These are phyloP conservation scores for Thecaphora frezii DNA, from an alignment of 1,284 basidiomycete species.

Conservation along the genomic window DNA sequence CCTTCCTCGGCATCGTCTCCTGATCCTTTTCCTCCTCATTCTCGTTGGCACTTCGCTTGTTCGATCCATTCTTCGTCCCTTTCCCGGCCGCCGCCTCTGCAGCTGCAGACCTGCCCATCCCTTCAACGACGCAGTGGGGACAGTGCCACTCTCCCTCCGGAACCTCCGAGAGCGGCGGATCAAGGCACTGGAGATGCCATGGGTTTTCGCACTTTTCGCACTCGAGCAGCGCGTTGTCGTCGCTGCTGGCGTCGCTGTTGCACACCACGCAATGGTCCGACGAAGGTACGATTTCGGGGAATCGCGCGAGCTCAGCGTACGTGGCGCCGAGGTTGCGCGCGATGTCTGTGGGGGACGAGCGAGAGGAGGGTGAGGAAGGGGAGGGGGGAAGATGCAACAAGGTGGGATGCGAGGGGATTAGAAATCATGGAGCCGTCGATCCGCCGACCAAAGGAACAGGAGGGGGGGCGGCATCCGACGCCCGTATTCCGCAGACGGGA, in stretches of 20 bases:
- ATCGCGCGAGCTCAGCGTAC: conserved; percentile 51
- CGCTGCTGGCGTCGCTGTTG: conserved; percentile 73
- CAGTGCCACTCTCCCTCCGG: conserved; percentile 69
- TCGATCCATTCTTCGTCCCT: background rate
- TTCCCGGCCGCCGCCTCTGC: background rate
- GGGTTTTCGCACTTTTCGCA: conserved; percentile 77
- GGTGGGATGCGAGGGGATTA: no score
- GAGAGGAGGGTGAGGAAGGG: no score
- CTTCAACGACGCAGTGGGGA: conserved; percentile 26
- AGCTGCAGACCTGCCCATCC: background rate
- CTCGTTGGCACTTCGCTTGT: background rate
- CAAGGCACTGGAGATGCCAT: conserved; percentile 79
- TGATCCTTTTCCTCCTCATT: conserved; percentile 4
- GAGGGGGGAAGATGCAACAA: no score
- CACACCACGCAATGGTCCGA: conserved; percentile 75
- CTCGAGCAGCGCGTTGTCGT: conserved; percentile 47
- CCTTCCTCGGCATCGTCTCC: background rate
- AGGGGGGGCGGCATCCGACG: no score
- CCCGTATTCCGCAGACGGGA: no score
- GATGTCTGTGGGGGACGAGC: conserved; percentile 65
- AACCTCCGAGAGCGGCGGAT: conserved; percentile 72
- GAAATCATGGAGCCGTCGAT: no score
- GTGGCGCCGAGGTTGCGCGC: conserved; percentile 66
- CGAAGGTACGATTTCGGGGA: conserved; percentile 65
- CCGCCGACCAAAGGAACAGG: no score